Percentiles rank a stretch among this genome's conserved stretches.
phyloP scores from a whole-genome alignment of 345 rosid genomes.

The Kandelia obovata region DNA sequence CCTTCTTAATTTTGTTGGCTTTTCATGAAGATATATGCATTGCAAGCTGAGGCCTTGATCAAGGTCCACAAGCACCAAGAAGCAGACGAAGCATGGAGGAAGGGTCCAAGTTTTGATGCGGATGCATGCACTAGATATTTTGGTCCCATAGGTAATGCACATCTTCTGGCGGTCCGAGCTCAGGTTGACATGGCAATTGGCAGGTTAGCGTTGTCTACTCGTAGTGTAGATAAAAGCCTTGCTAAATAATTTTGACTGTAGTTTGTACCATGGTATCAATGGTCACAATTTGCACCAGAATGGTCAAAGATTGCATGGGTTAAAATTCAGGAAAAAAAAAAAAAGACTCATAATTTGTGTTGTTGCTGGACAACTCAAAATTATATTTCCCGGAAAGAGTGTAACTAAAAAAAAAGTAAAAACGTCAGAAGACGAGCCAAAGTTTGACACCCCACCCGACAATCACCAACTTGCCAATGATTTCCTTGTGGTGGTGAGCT shows the following conservation, averaged over 20 bases:
- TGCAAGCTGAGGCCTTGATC: constrained; percentile 87
- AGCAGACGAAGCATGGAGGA: constrained; percentile 56
- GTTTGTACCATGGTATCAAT: too few relatives aligned
- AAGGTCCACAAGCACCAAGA: constrained; percentile 73
- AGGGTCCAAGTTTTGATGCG: constrained; percentile 52
- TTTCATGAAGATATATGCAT: constrained; percentile 51
- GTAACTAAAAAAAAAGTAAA: background rate
- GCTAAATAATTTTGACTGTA: too few relatives aligned
- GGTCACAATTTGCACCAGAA: background rate
- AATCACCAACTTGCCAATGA: constrained; percentile 12
- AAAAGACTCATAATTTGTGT: background rate
- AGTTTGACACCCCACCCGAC: constrained; percentile 5
- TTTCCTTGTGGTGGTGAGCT: constrained; percentile 3
- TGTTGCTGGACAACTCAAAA: constrained; percentile 43
- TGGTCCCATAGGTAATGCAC: constrained; percentile 74
- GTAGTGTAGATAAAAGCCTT: too few relatives aligned
- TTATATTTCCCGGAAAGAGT: constrained; percentile 22
- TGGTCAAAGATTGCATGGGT: background rate
- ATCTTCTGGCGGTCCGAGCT: constrained; percentile 59
- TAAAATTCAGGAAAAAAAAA: background rate
- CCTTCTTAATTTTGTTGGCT: background rate
- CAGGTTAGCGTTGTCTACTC: constrained; percentile 48
- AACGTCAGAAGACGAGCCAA: background rate
- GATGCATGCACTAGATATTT: constrained; percentile 65
- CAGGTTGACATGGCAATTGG: constrained; percentile 82